phyloP scores from a whole-genome alignment of 257 asterid species.

The Verbena officinalis region DNA sequence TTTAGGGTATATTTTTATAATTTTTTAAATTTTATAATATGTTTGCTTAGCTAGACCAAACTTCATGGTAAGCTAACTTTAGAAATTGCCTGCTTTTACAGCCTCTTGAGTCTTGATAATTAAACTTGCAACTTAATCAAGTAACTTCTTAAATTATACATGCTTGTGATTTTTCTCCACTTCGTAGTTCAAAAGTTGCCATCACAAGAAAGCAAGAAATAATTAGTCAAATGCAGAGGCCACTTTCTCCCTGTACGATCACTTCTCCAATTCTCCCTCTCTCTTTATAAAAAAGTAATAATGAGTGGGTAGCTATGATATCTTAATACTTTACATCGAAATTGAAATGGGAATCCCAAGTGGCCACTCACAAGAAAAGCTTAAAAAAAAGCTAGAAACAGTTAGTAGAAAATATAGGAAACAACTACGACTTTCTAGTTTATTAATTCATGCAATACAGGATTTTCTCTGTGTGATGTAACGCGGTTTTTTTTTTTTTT shows the following conservation, averaged over 20 bases:
- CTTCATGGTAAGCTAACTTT: too few relatives aligned
- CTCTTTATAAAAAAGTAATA: not conserved
- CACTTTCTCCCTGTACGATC: not conserved
- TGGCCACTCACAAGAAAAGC: not conserved
- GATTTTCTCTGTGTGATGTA: not conserved
- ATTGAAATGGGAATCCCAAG: slow-evolving; percentile 2
- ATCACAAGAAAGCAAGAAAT: not conserved
- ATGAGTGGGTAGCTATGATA: not conserved
- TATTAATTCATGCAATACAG: not conserved
- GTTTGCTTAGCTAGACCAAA: too few relatives aligned
- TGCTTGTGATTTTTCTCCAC: not conserved
- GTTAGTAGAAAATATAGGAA: not conserved
- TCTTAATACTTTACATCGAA: not conserved
- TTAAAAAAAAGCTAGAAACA: not conserved
- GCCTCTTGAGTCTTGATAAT: too few relatives aligned
- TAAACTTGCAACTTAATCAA: too few relatives aligned
- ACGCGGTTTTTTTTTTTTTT: not conserved
- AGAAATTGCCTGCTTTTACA: too few relatives aligned
- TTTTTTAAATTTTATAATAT: too few relatives aligned
- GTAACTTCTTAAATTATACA: too few relatives aligned
- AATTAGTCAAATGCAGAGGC: slow-evolving; percentile 2
- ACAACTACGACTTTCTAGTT: not conserved
- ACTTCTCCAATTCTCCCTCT: not conserved
- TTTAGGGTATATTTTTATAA: too few relatives aligned
- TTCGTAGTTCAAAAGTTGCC: not conserved